phyloP scores from a whole-genome alignment of 768 basidiomycete genomes.

The Naematelia aurantialba region DNA sequence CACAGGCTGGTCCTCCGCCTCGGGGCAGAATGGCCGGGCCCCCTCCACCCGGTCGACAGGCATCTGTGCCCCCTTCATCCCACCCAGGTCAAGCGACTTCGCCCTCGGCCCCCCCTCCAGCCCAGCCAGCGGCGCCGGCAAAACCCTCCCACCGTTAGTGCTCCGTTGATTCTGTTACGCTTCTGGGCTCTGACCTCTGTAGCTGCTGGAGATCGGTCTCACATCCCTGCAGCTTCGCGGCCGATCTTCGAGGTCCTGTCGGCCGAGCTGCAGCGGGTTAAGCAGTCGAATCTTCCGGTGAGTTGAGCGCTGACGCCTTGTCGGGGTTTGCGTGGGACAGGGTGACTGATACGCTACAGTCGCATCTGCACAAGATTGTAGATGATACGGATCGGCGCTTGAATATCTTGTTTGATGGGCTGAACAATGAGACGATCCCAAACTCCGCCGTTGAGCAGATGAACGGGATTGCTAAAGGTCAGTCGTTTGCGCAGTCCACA shows the following conservation, averaged over 20 bases:
- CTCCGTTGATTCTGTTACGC: no score
- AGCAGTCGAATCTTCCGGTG: constrained; percentile 67
- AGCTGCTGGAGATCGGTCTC: constrained; percentile 89
- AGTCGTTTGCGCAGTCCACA: constrained; percentile 17
- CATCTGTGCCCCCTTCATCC: constrained; percentile 3
- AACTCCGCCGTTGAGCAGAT: constrained; percentile 67
- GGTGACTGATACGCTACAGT: no score
- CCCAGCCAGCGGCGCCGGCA: no score
- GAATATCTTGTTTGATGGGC: constrained; percentile 79
- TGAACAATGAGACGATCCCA: constrained; percentile 83
- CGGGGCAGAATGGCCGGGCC: constrained; percentile 35
- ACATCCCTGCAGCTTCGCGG: constrained; percentile 69
- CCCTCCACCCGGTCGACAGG: constrained; percentile 38
- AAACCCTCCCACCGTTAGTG: constrained; percentile 63
- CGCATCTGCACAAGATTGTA: constrained; percentile 74
- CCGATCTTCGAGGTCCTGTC: constrained; percentile 67
- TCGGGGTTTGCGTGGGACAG: no score
- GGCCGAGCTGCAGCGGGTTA: constrained; percentile 63
- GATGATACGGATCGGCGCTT: constrained; percentile 84
- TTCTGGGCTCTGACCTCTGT: constrained; percentile 13
- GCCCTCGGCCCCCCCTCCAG: constrained; percentile 52
- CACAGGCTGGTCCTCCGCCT: constrained; percentile 33
- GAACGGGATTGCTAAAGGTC: constrained; percentile 68
- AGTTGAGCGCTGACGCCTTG: constrained; percentile 48
- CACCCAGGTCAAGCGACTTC: constrained; percentile 43